Evolutionary conservation across 2,329 filamentous ascomycete species (phyloP).

Genomic region (Claviceps purpurea): DNA sequence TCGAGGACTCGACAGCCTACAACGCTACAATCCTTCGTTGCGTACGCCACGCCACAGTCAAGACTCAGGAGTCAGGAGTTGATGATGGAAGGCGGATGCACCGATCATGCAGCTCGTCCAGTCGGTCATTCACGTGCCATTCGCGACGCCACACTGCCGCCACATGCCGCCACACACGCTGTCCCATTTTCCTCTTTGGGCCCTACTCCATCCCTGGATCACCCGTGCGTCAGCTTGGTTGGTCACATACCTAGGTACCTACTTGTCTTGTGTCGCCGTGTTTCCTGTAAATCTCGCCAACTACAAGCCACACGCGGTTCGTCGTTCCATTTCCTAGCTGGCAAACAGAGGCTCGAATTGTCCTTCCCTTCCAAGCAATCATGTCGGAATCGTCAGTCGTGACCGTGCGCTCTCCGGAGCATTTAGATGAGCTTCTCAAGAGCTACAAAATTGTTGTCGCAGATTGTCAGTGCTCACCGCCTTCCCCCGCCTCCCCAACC

Average conservation of each 20-base stretch:
- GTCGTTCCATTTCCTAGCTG: too few species aligned
- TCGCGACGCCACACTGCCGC: not conserved
- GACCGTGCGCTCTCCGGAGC: constrained; percentile 34
- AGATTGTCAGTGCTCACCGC: constrained; percentile 55
- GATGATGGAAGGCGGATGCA: too few species aligned
- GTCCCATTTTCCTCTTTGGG: not conserved
- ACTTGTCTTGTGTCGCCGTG: too few species aligned
- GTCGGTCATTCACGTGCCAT: not conserved
- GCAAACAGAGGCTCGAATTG: not conserved
- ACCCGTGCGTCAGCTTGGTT: not conserved
- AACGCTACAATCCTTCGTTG: too few species aligned
- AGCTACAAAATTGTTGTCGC: constrained; percentile 69
- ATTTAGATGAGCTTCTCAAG: constrained; percentile 56
- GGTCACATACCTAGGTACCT: too few species aligned
- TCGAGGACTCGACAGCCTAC: too few species aligned
- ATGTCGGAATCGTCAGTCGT: constrained; percentile 18
- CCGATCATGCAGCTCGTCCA: too few species aligned
- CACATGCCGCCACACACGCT: too few species aligned
- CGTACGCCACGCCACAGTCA: too few species aligned
- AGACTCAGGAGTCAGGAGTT: too few species aligned
- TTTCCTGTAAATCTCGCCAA: too few species aligned
- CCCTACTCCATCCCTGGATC: not conserved
- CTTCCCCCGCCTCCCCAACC: not conserved
- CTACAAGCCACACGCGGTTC: too few species aligned
- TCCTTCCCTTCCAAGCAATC: constrained; percentile 1